Evolutionary conservation across 257 asterid genomes (phyloP).

Genomic region (Solanum tarijense): DNA sequence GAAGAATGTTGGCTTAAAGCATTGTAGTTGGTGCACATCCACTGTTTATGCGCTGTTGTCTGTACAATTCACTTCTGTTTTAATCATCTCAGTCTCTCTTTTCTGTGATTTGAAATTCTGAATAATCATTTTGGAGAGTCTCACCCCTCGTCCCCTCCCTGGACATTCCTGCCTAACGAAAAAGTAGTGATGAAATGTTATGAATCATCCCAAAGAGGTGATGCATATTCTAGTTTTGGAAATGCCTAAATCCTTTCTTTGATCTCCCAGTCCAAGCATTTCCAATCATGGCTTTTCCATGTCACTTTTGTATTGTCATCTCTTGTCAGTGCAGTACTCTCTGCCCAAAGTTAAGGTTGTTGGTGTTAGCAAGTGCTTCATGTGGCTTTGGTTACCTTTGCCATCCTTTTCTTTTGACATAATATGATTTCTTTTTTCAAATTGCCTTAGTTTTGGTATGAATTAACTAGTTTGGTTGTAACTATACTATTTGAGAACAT

Average conservation of each 20-base stretch:
- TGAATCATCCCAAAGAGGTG: neutral
- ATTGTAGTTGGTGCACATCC: neutral
- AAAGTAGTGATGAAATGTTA: neutral
- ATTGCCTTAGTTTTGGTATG: neutral
- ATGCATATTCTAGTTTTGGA: neutral
- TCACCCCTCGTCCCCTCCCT: neutral
- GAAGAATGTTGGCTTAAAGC: slow-evolving; percentile 2
- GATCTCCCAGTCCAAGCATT: neutral
- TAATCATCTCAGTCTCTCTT: neutral
- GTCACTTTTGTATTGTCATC: neutral
- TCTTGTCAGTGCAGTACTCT: neutral
- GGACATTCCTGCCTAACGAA: neutral
- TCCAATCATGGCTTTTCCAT: neutral
- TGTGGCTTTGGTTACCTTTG: neutral
- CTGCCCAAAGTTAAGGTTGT: neutral
- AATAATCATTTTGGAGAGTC: neutral
- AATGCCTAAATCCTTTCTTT: neutral
- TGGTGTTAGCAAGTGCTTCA: neutral
- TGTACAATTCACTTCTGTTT: neutral
- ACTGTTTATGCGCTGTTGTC: neutral
- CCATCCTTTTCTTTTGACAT: neutral
- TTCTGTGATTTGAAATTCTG: neutral
- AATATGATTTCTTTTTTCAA: neutral
- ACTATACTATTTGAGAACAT: neutral
- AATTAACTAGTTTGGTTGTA: neutral